A percentile compares a stretch with the other conserved stretches of the same genome.
Conservation (phyloP, 73 alveolate genomes). For the Uronychia setigera region DNA sequence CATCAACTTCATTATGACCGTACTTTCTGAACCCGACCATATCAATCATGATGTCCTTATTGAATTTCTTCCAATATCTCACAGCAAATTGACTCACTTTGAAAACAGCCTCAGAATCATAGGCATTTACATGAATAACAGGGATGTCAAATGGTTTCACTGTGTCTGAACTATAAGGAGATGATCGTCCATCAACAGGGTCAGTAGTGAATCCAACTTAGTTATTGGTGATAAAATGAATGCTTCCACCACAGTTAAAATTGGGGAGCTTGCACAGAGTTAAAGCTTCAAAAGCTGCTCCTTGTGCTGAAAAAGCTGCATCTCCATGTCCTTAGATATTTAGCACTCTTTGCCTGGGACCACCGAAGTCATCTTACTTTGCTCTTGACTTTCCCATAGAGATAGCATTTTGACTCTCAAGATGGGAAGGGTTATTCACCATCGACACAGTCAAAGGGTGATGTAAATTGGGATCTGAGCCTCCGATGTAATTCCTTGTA, state of each 20-base stretch:
- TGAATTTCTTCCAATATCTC: slow-evolving; percentile 68
- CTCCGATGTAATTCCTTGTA: slow-evolving; percentile 46
- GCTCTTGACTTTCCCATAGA: slow-evolving; percentile 88
- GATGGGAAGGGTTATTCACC: slow-evolving; percentile 90
- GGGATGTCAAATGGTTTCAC: slow-evolving; percentile 76
- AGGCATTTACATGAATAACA: slow-evolving; percentile 83
- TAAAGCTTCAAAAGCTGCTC: slow-evolving; percentile 85
- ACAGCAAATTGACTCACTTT: slow-evolving; percentile 75
- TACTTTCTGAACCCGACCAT: slow-evolving; percentile 79
- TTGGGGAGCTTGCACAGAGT: slow-evolving; percentile 65
- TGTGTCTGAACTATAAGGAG: slow-evolving; percentile 67
- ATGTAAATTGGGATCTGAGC: slow-evolving; percentile 52
- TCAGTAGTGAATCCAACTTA: slow-evolving; percentile 93
- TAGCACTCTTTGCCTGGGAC: slow-evolving; percentile 36
- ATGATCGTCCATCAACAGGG: slow-evolving; percentile 69
- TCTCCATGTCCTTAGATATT: slow-evolving; percentile 87
- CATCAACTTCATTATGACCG: slow-evolving; percentile 89
- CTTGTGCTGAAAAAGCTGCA: slow-evolving; percentile 95
- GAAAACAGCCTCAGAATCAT: slow-evolving; percentile 75
- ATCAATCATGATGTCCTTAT: slow-evolving; percentile 77
- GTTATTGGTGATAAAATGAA: slow-evolving; percentile 88
- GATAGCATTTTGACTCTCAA: slow-evolving; percentile 84
- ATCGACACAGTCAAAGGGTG: slow-evolving; percentile 73
- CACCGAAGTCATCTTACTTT: slow-evolving; percentile 74
- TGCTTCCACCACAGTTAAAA: slow-evolving; percentile 73